Base-by-base conservation (phyloP, 306 rosid species). In the Benincasa hispida region DNA sequence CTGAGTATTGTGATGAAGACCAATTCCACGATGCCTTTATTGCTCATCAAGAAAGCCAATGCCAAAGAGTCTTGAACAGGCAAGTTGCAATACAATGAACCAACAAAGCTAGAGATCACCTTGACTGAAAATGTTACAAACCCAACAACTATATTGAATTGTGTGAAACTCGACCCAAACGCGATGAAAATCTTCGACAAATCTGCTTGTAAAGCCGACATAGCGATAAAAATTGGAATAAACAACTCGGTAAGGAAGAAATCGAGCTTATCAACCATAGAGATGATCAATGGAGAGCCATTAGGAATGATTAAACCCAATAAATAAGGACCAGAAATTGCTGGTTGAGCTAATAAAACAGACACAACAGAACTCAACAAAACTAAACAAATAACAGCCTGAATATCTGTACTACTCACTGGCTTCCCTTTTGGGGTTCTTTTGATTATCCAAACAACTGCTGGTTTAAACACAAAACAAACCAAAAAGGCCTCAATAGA, bases 21-120 rank as follows among this genome's bases (percentile, higher is more conserved):
- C 27, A 91, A 28, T 24, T 91, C 86, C 14, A 89, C 80, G 0
- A 84, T 72, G 1, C 95, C 94, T 84, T 84, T 91, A 79, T 75
- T 28, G 77, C 84, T 81, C 83, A 91, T 13, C 70, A 91, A 79
- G 70, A 89, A 78, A 34, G 91, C 76, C n/a, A 91, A 74, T 10
- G 84, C 56, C 10, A 89, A 42, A 21, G 91, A 85, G 74, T 89
- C 91, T 0, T 10, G 67, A 19, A 59, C 10, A 13, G 97, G 90
- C 60, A 89, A 69, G 11, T 45, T 42, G 80, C 79, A 77, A 12
- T 10, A 78, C 22, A 81, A 22, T 3, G 88, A 78, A 21, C 82
- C 30, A 14, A 42, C 0, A 51, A 84, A 2, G 74, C 86, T 70
- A 2, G 77, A 22, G 1, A 57, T 5, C 0, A 87, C 56, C 79